A percentile compares a stretch with the other conserved stretches of the same genome.
These are phyloP conservation scores for Aspergillus fischeri DNA, from an alignment of 2,329 filamentous ascomycete genomes.

Conservation along the genomic window DNA sequence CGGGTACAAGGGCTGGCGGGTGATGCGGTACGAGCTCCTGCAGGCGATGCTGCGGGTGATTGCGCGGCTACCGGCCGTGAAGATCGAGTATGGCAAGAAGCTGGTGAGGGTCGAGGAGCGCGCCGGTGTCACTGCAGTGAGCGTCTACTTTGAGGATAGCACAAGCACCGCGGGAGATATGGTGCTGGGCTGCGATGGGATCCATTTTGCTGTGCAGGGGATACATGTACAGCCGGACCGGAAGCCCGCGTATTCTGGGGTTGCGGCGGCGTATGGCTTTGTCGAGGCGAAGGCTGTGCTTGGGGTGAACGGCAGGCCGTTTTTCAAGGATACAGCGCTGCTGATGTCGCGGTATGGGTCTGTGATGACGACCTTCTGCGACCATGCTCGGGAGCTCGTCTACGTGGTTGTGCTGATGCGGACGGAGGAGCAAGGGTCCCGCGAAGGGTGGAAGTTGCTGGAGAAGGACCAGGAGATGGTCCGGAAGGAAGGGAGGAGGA, in stretches of 20 bases:
- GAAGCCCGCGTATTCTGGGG: background rate
- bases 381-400: constrained; percentile 5
- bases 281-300: background rate
- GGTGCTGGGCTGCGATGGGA: constrained; percentile 1
- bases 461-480: constrained; percentile 7
- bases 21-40: background rate
- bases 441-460: constrained; percentile 8
- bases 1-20: background rate
- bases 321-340: background rate
- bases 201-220: constrained; percentile 1
- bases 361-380: constrained; percentile 6
- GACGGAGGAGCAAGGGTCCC: constrained; percentile 6
- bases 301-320: background rate
- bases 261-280: background rate
- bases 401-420: constrained; percentile 9
- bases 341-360: background rate
- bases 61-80: background rate
- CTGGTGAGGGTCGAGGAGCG: background rate
- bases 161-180: background rate
- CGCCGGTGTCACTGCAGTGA: background rate
- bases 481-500: background rate
- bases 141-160: background rate
- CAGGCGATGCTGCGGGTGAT: background rate
- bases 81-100: background rate
- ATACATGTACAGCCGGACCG: background rate